Percentiles rank a stretch among this genome's conserved stretches.
Conservation (phyloP, 2,329 filamentous ascomycete species). For the Nemania sp. region DNA sequence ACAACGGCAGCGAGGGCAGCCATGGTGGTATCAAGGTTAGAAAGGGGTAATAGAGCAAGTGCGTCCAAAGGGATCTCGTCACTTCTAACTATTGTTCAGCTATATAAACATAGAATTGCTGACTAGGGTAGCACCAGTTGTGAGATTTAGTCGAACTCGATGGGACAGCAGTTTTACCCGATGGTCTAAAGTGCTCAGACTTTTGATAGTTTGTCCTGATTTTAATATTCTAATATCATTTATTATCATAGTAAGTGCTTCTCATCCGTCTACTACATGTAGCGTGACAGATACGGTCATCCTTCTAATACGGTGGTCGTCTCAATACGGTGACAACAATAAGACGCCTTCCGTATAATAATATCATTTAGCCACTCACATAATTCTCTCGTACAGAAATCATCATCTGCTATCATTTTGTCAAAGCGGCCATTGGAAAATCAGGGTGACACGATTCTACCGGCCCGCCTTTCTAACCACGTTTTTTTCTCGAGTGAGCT, state of each 20-base stretch:
- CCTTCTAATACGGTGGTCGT: not conserved
- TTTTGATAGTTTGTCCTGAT: not conserved
- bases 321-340: not conserved
- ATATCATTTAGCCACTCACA: not conserved
- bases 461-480: not conserved
- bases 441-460: not conserved
- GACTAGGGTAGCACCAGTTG: not conserved
- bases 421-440: not conserved
- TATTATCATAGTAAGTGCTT: not conserved
- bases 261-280: not conserved
- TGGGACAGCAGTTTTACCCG: too few species aligned
- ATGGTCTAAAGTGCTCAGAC: not conserved
- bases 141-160: not conserved
- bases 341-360: not conserved
- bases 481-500: not conserved
- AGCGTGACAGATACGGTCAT: not conserved
- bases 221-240: not conserved
- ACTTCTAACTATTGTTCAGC: not conserved
- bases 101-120: not conserved
- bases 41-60: not conserved
- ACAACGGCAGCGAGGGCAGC: constrained; percentile 22
- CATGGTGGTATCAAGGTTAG: constrained; percentile 11
- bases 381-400: not conserved
- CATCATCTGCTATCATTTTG: not conserved
- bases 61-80: not conserved